Evolutionary conservation across 352 stramenopile genomes (phyloP).

Genomic region (Globisporangium recalcitrans): DNA sequence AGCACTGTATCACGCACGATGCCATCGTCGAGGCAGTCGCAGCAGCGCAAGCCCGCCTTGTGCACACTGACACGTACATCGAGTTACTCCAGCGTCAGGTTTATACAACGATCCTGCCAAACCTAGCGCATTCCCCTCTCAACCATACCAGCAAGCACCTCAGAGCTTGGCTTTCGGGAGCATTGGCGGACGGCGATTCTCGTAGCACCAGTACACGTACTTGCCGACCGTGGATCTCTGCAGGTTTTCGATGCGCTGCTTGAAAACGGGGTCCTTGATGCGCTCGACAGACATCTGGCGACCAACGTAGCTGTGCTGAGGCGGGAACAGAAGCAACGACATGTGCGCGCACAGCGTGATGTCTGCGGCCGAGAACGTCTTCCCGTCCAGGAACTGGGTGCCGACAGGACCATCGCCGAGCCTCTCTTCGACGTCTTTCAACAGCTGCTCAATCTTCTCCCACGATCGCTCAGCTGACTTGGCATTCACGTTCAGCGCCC

Average conservation of each 20-base stretch:
- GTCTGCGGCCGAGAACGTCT: constrained; percentile 42
- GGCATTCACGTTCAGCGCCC: constrained; percentile 32
- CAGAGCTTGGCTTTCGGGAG: constrained; percentile 16
- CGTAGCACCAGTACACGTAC: constrained; percentile 54
- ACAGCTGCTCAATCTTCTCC: constrained; percentile 25
- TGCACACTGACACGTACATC: too few species aligned
- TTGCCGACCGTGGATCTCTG: constrained; percentile 33
- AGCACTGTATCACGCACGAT: too few species aligned
- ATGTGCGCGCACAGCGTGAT: constrained; percentile 52
- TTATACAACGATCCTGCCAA: too few species aligned
- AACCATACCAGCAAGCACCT: background rate
- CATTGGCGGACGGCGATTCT: constrained; percentile 31
- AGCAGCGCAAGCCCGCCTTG: too few species aligned
- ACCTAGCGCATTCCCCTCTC: too few species aligned
- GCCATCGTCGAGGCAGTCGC: too few species aligned
- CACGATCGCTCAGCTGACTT: constrained; percentile 21
- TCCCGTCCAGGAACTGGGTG: constrained; percentile 30
- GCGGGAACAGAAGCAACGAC: constrained; percentile 30
- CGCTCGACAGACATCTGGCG: constrained; percentile 25
- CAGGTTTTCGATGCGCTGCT: constrained; percentile 25
- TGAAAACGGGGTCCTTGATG: constrained; percentile 22
- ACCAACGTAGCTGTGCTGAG: constrained; percentile 33
- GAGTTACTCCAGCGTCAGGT: too few species aligned
- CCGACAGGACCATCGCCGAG: constrained; percentile 38
- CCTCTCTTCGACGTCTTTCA: constrained; percentile 18